Percentiles rank a stretch among this genome's conserved stretches.
These are phyloP conservation scores for Porcisia deanei DNA, from an alignment of 208 protist species.

Conservation along the genomic window DNA sequence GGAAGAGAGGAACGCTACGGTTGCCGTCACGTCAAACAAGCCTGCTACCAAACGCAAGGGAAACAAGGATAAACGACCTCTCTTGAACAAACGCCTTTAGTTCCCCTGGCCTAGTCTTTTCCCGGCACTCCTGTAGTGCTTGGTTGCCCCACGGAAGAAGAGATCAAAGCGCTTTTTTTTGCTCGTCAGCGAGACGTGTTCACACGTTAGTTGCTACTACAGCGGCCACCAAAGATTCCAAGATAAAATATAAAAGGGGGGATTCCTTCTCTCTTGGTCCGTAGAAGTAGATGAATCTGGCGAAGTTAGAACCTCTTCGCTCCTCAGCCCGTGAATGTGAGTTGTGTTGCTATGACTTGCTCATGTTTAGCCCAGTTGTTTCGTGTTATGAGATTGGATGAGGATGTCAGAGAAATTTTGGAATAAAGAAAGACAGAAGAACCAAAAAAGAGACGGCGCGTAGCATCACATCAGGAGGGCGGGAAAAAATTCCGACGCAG, in stretches of 20 bases:
- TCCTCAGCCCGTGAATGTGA: background rate
- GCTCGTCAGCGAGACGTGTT: background rate
- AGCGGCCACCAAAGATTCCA: background rate
- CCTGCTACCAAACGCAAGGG: background rate
- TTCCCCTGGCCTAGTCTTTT: too few species aligned
- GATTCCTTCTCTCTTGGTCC: background rate
- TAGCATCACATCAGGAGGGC: background rate
- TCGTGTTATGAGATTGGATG: background rate
- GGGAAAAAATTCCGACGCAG: background rate
- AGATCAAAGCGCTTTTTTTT: too few species aligned
- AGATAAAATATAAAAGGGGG: background rate
- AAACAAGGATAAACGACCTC: too few species aligned
- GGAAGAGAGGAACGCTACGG: background rate
- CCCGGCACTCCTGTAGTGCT: too few species aligned
- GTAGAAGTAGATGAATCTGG: background rate
- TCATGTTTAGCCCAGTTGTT: background rate
- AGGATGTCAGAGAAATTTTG: background rate
- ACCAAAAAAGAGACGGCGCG: too few species aligned
- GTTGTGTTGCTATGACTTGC: background rate
- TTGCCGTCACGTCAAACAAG: background rate
- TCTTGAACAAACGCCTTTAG: too few species aligned
- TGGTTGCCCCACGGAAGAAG: too few species aligned
- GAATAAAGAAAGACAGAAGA: background rate
- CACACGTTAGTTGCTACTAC: background rate
- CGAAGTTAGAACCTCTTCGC: background rate